These are phyloP conservation scores for Hymenoscyphus occultus DNA, from an alignment of 2,329 filamentous ascomycete genomes.

Conservation along the genomic window DNA sequence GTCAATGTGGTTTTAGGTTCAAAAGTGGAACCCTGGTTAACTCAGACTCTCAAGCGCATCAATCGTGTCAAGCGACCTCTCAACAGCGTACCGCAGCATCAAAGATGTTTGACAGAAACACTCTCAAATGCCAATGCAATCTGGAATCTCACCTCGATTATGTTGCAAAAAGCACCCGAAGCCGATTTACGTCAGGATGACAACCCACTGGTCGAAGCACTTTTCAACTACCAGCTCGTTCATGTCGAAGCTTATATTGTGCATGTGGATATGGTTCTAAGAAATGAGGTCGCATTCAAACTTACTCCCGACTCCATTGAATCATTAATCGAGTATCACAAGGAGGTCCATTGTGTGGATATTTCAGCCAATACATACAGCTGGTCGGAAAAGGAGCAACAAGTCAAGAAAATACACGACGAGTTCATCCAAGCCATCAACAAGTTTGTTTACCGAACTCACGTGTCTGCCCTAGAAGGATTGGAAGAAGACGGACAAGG, in stretches of 20 bases:
- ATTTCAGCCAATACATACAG: slow-evolving; percentile 84
- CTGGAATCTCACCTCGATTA: slow-evolving; percentile 90
- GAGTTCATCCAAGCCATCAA: slow-evolving; percentile 96
- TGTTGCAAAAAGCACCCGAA: slow-evolving; percentile 87
- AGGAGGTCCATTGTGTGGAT: slow-evolving; percentile 90
- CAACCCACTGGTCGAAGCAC: slow-evolving; percentile 78
- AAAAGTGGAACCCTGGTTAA: slow-evolving; percentile 95
- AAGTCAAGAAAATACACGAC: slow-evolving; percentile 95
- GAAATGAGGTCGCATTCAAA: slow-evolving; percentile 98
- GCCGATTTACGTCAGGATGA: slow-evolving; percentile 77
- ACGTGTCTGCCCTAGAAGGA: slow-evolving; percentile 85
- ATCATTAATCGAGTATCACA: slow-evolving; percentile 89
- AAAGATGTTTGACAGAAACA: slow-evolving; percentile 90
- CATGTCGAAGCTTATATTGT: slow-evolving; percentile 97
- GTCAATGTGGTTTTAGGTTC: slow-evolving; percentile 92
- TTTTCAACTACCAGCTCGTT: slow-evolving; percentile 90
- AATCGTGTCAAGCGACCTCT: slow-evolving; percentile 95
- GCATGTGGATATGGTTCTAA: slow-evolving; percentile 97
- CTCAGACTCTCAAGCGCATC: slow-evolving; percentile 92
- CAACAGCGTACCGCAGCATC: slow-evolving; percentile 95
- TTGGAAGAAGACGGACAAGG: slow-evolving; percentile 95
- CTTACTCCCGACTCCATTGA: slow-evolving; percentile 94
- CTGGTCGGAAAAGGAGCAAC: slow-evolving; percentile 95
- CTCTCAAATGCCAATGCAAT: slow-evolving; percentile 86
- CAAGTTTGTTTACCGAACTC: slow-evolving; percentile 91